Percentiles rank a stretch among this genome's conserved stretches.
phyloP scores from a whole-genome alignment of 1,139 yeast genomes.

The Pneumocystis oryctolagi region DNA sequence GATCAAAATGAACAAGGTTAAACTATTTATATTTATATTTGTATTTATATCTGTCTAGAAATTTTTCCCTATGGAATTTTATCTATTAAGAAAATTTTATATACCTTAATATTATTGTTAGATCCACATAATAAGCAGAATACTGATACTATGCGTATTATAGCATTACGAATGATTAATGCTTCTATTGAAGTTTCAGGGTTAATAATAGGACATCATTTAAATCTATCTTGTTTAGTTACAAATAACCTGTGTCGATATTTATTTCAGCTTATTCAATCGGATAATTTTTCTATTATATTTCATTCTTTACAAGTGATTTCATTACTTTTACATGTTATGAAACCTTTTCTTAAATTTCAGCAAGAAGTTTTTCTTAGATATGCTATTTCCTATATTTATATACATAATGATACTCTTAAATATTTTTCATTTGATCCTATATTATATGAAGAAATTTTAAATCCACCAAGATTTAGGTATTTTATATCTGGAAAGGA shows the following conservation, averaged over 20 bases:
- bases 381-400: conserved; percentile 27
- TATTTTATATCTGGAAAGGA: conserved; percentile 15
- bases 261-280: conserved; percentile 61
- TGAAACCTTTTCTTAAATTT: conserved; percentile 25
- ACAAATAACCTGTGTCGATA: conserved; percentile 74
- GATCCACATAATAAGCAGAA: conserved; percentile 77
- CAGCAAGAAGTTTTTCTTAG: conserved; percentile 30
- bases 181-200: conserved; percentile 79
- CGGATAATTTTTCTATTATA: conserved; percentile 50
- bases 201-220: conserved; percentile 45
- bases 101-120: conserved; percentile 65
- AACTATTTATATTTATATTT: not conserved
- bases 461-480: conserved; percentile 24
- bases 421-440: conserved; percentile 24
- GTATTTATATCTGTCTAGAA: conserved; percentile 12
- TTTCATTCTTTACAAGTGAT: conserved; percentile 66
- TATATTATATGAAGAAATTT: conserved; percentile 30
- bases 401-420: conserved; percentile 19
- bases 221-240: conserved; percentile 49
- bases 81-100: conserved; percentile 53
- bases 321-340: conserved; percentile 36
- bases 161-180: conserved; percentile 62
- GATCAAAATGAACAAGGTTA: not conserved
- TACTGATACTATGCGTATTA: conserved; percentile 71
- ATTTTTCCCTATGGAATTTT: conserved; percentile 47